Evolutionary conservation across 1,139 yeast genomes (phyloP).

Genomic region (Geotrichum australiense): DNA sequence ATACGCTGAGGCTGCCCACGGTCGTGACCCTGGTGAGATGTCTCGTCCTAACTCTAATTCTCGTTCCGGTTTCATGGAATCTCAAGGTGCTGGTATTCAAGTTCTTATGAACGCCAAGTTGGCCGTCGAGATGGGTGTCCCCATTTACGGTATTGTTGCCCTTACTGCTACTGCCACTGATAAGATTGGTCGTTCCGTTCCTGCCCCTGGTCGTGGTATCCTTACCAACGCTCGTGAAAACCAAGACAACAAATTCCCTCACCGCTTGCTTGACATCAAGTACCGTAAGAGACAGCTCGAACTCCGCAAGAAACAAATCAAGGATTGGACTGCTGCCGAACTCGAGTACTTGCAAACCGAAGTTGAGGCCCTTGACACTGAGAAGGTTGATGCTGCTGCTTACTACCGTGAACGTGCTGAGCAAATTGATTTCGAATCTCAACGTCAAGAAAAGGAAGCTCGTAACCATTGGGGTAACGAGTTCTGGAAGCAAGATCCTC

Average conservation of each 20-base stretch:
- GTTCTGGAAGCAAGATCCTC: constrained; percentile 83
- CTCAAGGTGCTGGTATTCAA: constrained; percentile 99
- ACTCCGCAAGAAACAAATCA: constrained; percentile 70
- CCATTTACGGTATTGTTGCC: constrained; percentile 92
- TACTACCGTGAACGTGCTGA: constrained; percentile 79
- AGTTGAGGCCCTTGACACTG: constrained; percentile 47
- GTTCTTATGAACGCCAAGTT: constrained; percentile 91
- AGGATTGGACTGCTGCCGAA: constrained; percentile 81
- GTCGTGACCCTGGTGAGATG: constrained; percentile 98
- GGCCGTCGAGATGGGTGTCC: constrained; percentile 97
- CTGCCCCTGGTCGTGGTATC: constrained; percentile 99
- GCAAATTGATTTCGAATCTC: constrained; percentile 80
- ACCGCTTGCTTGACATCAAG: constrained; percentile 78
- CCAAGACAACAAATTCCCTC: constrained; percentile 71
- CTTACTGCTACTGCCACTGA: constrained; percentile 95
- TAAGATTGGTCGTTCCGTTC: constrained; percentile 97
- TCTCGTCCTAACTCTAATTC: constrained; percentile 96
- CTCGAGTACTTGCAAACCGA: constrained; percentile 64
- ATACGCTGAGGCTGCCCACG: constrained; percentile 78
- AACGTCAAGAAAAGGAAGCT: constrained; percentile 80
- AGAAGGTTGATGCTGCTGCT: constrained; percentile 36
- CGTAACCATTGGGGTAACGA: constrained; percentile 94
- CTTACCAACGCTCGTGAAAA: constrained; percentile 97
- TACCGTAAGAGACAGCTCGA: constrained; percentile 91
- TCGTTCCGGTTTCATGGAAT: constrained; percentile 98